Evolutionary conservation across 169 alveolate species (phyloP).

Genomic region (Fabrea salina): DNA sequence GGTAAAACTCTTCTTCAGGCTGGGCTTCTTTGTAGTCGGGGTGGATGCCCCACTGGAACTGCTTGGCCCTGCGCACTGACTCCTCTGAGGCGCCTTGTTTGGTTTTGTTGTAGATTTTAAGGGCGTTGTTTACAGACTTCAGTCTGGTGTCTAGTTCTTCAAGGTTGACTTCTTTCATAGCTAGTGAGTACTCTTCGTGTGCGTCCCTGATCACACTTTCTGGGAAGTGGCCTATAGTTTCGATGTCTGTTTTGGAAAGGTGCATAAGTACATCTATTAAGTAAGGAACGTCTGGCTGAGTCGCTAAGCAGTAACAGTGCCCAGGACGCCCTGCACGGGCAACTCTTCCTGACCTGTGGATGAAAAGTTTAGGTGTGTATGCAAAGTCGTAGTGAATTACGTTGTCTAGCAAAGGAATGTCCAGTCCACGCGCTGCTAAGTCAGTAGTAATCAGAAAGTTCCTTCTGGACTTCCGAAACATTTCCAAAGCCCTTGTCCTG

Average conservation of each 20-base stretch:
- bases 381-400: constrained; percentile 99
- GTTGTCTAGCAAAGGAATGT: constrained; percentile 64
- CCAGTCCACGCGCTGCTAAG: constrained; percentile 86
- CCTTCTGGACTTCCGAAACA: constrained; percentile 59
- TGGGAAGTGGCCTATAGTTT: constrained; percentile 45
- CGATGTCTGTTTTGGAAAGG: constrained; percentile 27
- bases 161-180: constrained; percentile 18
- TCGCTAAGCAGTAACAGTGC: neutral
- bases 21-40: constrained; percentile 35
- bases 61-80: constrained; percentile 35
- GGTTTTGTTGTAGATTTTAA: constrained; percentile 50
- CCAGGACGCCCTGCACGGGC: constrained; percentile 88
- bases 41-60: constrained; percentile 5
- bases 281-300: constrained; percentile 12
- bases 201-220: constrained; percentile 37
- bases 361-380: constrained; percentile 94
- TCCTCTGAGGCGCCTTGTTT: constrained; percentile 55
- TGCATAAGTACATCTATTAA: constrained; percentile 37
- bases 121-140: constrained; percentile 47
- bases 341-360: constrained; percentile 98
- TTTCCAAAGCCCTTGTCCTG: constrained; percentile 73
- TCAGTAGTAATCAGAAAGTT: constrained; percentile 81
- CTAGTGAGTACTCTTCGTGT: constrained; percentile 23
- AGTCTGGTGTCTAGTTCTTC: constrained; percentile 29
- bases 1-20: constrained; percentile 39